phyloP scores from a whole-genome alignment of 106 monocot species.

The Acorus gramineus region DNA sequence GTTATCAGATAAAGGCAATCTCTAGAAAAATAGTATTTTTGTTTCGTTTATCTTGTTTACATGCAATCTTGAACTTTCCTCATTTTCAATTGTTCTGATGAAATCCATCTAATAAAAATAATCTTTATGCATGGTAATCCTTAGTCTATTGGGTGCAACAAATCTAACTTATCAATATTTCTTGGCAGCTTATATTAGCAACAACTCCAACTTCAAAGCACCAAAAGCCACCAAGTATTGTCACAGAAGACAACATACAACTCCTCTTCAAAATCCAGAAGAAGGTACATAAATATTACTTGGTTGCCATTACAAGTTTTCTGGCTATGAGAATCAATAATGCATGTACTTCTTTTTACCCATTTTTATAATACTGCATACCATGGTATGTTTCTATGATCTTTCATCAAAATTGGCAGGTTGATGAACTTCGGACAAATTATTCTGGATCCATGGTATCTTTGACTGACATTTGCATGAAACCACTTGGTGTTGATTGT shows the following conservation, averaged over 20 bases:
- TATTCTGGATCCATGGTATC: slow-evolving; percentile 69
- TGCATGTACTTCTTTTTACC: no score
- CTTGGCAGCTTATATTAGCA: slow-evolving; percentile 63
- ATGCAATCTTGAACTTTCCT: no score
- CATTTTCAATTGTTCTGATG: no score
- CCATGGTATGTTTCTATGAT: no score
- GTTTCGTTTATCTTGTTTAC: no score
- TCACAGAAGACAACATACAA: slow-evolving; percentile 68
- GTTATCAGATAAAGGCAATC: no score
- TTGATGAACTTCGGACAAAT: slow-evolving; percentile 77
- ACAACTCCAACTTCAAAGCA: slow-evolving; percentile 36
- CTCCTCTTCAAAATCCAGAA: slow-evolving; percentile 87
- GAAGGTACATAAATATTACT: slow-evolving; percentile 35
- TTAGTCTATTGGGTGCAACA: no score
- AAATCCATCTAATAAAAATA: no score
- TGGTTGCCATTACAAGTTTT: neutral
- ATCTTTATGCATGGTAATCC: no score
- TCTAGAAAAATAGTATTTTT: no score
- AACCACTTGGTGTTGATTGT: slow-evolving; percentile 76
- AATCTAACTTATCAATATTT: neutral
- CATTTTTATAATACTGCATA: no score
- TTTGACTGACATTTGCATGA: slow-evolving; percentile 76
- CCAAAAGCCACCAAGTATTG: slow-evolving; percentile 40
- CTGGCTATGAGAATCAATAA: no score
- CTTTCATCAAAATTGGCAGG: slow-evolving; percentile 25